Percentiles rank a stretch among this genome's conserved stretches.
Evolutionary conservation across 2,329 filamentous ascomycete genomes (phyloP).

Genomic region (Pseudocercospora fuligena): DNA sequence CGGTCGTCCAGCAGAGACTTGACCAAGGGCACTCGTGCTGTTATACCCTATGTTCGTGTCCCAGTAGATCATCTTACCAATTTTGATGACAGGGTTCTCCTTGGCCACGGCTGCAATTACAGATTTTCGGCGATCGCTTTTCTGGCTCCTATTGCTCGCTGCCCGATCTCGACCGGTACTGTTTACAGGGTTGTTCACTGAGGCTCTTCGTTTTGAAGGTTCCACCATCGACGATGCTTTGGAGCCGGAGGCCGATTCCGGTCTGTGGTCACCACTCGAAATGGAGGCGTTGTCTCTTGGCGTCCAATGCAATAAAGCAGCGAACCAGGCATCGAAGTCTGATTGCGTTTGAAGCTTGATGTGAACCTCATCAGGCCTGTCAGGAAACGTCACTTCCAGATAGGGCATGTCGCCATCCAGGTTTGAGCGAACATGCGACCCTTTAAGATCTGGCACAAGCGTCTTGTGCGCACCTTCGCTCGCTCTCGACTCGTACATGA

Average conservation of each 20-base stretch:
- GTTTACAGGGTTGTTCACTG: conserved; percentile 29
- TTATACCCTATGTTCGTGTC: conserved; percentile 67
- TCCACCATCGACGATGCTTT: conserved; percentile 25
- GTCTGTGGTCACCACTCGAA: conserved; percentile 27
- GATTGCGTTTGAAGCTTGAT: conserved; percentile 67
- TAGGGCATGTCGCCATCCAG: conserved; percentile 55
- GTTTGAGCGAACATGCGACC: conserved; percentile 67
- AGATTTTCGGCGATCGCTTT: conserved; percentile 50
- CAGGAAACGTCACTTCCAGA: conserved; percentile 58
- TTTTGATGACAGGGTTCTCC: conserved; percentile 87
- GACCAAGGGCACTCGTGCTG: conserved; percentile 42
- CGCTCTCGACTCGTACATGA: conserved; percentile 75
- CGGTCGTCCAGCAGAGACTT: conserved; percentile 43
- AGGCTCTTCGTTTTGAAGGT: conserved; percentile 28
- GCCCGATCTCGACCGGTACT: conserved; percentile 33
- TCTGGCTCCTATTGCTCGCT: conserved; percentile 33
- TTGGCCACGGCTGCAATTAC: conserved; percentile 59
- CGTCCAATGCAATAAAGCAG: conserved; percentile 78
- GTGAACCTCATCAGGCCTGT: conserved; percentile 64
- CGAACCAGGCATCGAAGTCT: conserved; percentile 79
- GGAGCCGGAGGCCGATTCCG: conserved; percentile 27
- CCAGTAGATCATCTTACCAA: conserved; percentile 74
- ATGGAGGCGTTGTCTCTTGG: conserved; percentile 44
- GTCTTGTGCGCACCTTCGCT: conserved; percentile 67
- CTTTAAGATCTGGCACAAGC: conserved; percentile 74